phyloP scores from a whole-genome alignment of 2,329 filamentous ascomycete genomes.

The Nigrospora oryzae region DNA sequence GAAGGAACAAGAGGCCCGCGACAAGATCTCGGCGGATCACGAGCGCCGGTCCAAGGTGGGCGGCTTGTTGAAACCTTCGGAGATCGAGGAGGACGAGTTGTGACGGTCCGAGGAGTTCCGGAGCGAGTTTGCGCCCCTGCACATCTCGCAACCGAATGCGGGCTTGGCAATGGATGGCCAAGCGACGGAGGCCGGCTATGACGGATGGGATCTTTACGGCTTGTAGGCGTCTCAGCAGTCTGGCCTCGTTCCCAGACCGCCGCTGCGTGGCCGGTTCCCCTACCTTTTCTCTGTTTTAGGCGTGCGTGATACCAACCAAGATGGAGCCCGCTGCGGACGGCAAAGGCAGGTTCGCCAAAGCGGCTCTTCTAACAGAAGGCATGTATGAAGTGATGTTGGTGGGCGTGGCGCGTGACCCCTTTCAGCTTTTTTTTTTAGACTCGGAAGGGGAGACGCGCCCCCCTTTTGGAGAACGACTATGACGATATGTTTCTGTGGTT shows the following conservation, averaged over 20 bases:
- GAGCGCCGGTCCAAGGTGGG: slow-evolving; percentile 92
- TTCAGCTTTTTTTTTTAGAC: too few species aligned
- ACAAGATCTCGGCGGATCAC: slow-evolving; percentile 79
- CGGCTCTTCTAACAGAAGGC: too few species aligned
- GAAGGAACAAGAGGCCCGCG: slow-evolving; percentile 82
- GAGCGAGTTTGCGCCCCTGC: slow-evolving; percentile 44
- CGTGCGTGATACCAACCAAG: slow-evolving; percentile 9
- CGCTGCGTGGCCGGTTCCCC: not conserved
- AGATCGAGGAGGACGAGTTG: slow-evolving; percentile 83
- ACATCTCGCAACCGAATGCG: slow-evolving; percentile 16
- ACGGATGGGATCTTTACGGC: slow-evolving; percentile 24
- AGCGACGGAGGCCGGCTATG: slow-evolving; percentile 13
- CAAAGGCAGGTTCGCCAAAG: too few species aligned
- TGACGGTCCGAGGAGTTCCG: slow-evolving; percentile 71
- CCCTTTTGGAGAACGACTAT: too few species aligned
- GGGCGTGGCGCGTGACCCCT: too few species aligned
- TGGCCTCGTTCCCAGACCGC: not conserved
- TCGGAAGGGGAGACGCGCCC: too few species aligned
- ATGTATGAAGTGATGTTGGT: too few species aligned
- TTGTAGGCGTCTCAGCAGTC: slow-evolving; percentile 17
- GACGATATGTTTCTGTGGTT: too few species aligned
- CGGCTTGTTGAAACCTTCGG: slow-evolving; percentile 92
- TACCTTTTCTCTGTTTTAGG: slow-evolving; percentile 8
- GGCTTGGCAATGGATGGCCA: slow-evolving; percentile 7
- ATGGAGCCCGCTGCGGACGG: slow-evolving; percentile 1